Base-by-base conservation (phyloP, 139 green algal species). In the Dunaliella primolecta region DNA sequence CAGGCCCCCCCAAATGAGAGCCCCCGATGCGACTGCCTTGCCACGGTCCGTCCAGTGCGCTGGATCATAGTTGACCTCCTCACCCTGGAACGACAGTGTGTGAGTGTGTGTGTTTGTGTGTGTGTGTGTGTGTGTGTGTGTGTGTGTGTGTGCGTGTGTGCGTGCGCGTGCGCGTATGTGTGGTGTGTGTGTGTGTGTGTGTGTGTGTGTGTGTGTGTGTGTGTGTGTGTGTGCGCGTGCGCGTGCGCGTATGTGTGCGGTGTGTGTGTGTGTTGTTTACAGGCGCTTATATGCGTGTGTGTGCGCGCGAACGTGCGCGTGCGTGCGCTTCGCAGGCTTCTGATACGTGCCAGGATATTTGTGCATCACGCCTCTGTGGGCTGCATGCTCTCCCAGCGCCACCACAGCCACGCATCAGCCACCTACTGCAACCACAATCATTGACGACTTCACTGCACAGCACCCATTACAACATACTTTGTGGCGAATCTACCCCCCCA, bases 1-100 rank as follows among this genome's bases (percentile, higher is more conserved):
- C 70, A 87, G 78, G 24, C 79, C 31, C 29, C 57, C 83, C n/a
- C 86, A 78, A 79, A 89, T 71, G 70, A 89, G 24, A 3, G 75
- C 83, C n/a, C 76, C 81, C 2, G 81, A 81, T 1, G 82, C 84
- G 31, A 84, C 82, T 7, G 84, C 85, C 0, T 35, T 71, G 7
- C 29, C 75, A 11, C 75, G 30, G n/a, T 80, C 75, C 24, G 75
- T 80, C 32, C 32, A 38, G 30, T 80, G 29, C 11, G n/a, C 75
- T 36, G 30, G 11, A 36, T 80, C 75, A 36, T 80, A 80, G 46
- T 15, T 64, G 46, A 64, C 46, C 46, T 25, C 46, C 46, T 25
- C 46, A 64, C 15, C 46, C 46, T 64, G 46, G n/a, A n/a, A n/a
- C n/a, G n/a, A n/a, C n/a, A 25, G 46, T 64, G 46, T 64, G 46